Evolutionary conservation across 2,329 filamentous ascomycete species (phyloP).

Genomic region (Trichoderma simmonsii): DNA sequence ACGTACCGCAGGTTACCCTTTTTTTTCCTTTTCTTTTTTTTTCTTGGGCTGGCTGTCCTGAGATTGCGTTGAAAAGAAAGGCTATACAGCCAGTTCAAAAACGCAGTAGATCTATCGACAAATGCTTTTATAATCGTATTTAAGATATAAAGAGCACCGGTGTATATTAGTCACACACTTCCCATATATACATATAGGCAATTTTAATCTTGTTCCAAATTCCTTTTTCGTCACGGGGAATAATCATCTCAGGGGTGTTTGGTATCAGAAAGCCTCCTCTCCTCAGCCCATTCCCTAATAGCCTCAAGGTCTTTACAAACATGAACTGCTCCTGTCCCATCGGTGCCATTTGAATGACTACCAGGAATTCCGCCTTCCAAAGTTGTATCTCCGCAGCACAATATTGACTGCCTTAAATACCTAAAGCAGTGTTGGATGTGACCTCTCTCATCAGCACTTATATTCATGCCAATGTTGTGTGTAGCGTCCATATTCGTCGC

Average conservation of each 20-base stretch:
- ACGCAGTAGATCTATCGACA: neutral
- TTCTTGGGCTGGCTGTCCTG: neutral
- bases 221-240: neutral
- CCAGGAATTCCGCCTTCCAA: neutral
- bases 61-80: neutral
- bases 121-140: neutral
- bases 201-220: neutral
- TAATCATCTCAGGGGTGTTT: neutral
- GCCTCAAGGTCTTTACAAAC: neutral
- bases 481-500: neutral
- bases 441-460: neutral
- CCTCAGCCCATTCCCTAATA: neutral
- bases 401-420: neutral
- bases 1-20: too few species aligned
- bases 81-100: neutral
- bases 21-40: too few species aligned
- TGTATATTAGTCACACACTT: neutral
- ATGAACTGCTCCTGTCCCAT: constrained; percentile 2
- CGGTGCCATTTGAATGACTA: neutral
- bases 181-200: neutral
- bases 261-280: neutral
- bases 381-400: constrained; percentile 1
- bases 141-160: neutral
- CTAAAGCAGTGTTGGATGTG: constrained; percentile 2
- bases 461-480: neutral